Evolutionary conservation across 2,329 filamentous ascomycete species (phyloP), one percentile per base, ranked within the genome.

Genomic region (Cladosporium halotolerans): DNA sequence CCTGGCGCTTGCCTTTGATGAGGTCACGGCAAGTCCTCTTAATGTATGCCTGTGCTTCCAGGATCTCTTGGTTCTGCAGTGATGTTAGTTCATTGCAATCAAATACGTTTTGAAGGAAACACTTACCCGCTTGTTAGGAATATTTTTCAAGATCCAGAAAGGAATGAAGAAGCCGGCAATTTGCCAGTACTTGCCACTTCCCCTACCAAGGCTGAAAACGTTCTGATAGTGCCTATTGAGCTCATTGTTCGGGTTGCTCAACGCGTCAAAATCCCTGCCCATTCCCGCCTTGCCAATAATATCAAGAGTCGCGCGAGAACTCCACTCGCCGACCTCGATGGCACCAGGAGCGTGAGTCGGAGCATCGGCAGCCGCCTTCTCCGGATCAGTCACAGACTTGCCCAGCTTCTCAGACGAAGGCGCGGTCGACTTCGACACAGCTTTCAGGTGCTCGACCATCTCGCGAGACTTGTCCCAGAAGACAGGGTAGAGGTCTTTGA

Each of bases 1-100:
- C 75, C 4, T 70, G 75, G 62, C 85, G 84, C 74, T 95, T 95
- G 57, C 83, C 75, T 1, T 72, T 72, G 60, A 96, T 84, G 33
- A 96, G 76, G 42, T 85, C 76, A 1, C 77, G 75, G 57, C 88
- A 90, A 1, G 83, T 78, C 18, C 75, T 70, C 43, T 87, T 84
- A 63, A 93, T 84, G 43, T 78, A 73, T 6, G 66, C 64, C 8
- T 78, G 74, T 1, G 84, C 83, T 4, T 70, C 70, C 8, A 75
- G 65, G 19, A 91, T 73, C 13, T 84, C 79, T n/a, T 73, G 72
- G 70, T 92, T 95, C 23, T 28, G 23, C 23, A 28, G 23, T 28
- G 23, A 55, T 84, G 80, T 39, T 39, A 14, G n/a, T 14, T 39
- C 1, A 36, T 36, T 14, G 36, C 23, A 28, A 28, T 7, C 7